Evolutionary conservation across 371 early-diverging fungal genomes (phyloP).

Genomic region (Apophysomyces trapeziformis): DNA sequence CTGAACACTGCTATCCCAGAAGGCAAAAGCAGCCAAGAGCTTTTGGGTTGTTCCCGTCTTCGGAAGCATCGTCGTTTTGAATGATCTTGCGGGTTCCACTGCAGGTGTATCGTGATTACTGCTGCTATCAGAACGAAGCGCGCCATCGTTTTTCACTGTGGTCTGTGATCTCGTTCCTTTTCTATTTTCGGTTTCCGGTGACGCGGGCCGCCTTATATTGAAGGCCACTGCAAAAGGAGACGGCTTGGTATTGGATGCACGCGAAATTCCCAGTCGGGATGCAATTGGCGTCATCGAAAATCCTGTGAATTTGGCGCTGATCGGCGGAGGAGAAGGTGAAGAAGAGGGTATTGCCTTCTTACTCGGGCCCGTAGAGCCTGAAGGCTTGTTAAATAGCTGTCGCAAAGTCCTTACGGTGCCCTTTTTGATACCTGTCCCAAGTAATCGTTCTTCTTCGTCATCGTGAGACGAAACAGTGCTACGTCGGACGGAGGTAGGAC

Average conservation of each 20-base stretch:
- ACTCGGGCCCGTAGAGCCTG: not conserved
- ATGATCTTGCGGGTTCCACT: not conserved
- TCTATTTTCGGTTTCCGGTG: not conserved
- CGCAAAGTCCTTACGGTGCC: constrained; percentile 45
- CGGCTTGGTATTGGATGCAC: not conserved
- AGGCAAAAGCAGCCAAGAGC: constrained; percentile 5
- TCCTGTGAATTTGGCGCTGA: not conserved
- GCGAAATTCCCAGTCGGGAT: not conserved
- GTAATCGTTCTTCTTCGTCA: constrained; percentile 11
- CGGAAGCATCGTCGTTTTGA: not conserved
- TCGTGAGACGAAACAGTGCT: constrained; percentile 32
- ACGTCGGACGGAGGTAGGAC: constrained; percentile 41
- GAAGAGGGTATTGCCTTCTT: not conserved
- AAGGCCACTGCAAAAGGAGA: not conserved
- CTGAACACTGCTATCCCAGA: constrained; percentile 1
- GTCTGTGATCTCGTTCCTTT: not conserved
- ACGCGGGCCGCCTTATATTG: not conserved
- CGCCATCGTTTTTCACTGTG: too few relatives aligned
- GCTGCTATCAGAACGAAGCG: not conserved
- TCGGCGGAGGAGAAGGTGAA: constrained; percentile 14
- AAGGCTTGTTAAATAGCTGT: constrained; percentile 18
- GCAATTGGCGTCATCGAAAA: constrained; percentile 5
- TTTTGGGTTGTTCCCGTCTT: not conserved
- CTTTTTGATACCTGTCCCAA: constrained; percentile 32
- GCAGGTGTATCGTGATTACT: not conserved